These are phyloP conservation scores for Cordyceps javanica DNA, from an alignment of 2,329 filamentous ascomycete genomes.

Conservation along the genomic window DNA sequence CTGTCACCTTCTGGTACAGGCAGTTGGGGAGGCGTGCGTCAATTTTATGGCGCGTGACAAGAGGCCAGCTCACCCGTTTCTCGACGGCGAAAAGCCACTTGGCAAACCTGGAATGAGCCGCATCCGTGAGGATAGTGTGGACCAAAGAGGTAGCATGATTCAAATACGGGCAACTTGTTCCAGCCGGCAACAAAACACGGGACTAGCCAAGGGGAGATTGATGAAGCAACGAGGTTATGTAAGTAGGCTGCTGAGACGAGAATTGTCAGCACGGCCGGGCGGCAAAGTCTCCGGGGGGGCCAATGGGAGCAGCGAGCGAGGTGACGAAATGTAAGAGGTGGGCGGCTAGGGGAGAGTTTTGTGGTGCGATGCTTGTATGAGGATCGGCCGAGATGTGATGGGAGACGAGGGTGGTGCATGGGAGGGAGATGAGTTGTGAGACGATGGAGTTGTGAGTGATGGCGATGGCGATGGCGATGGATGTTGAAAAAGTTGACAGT, in stretches of 20 bases:
- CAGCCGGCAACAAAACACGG: neutral
- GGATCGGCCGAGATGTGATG: neutral
- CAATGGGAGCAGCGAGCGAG: neutral
- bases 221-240: neutral
- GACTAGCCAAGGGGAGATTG: neutral
- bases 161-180: neutral
- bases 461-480: neutral
- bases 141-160: neutral
- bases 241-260: neutral
- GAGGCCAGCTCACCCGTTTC: neutral
- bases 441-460: neutral
- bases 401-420: neutral
- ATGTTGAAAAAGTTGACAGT: neutral
- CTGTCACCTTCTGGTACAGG: constrained; percentile 3
- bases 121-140: neutral
- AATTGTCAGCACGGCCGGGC: neutral
- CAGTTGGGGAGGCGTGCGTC: neutral
- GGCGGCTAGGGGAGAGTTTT: neutral
- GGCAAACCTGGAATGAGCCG: neutral
- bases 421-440: too few species aligned
- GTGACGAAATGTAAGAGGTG: neutral
- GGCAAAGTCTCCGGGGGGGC: constrained; percentile 2
- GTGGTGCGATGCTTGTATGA: neutral
- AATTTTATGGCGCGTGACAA: neutral
- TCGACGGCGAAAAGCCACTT: neutral